Evolutionary conservation across 2,329 filamentous ascomycete genomes (phyloP).

Genomic region (Aspergillus niger): DNA sequence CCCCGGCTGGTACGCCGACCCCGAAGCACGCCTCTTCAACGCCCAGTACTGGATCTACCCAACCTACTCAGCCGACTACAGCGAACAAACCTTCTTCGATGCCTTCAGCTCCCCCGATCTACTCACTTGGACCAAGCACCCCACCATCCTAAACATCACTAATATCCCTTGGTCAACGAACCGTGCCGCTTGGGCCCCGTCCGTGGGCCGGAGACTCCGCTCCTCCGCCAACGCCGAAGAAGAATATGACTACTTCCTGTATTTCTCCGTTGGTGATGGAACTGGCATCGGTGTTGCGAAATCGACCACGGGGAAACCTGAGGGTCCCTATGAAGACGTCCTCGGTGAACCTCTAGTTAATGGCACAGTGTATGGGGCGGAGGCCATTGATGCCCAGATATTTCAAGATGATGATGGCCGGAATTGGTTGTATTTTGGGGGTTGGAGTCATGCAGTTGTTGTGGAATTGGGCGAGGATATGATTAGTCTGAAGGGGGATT

Average conservation of each 20-base stretch:
- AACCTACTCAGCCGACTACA: constrained; percentile 49
- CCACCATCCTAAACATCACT: constrained; percentile 45
- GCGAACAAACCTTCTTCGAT: constrained; percentile 53
- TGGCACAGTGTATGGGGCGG: constrained; percentile 49
- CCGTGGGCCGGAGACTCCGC: constrained; percentile 36
- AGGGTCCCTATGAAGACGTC: constrained; percentile 47
- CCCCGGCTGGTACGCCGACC: constrained; percentile 55
- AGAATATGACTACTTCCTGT: constrained; percentile 49
- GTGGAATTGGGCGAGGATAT: constrained; percentile 49
- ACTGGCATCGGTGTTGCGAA: constrained; percentile 49
- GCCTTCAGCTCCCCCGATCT: constrained; percentile 55
- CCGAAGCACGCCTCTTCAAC: constrained; percentile 52
- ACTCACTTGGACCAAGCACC: constrained; percentile 53
- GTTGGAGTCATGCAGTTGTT: constrained; percentile 47
- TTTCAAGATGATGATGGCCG: constrained; percentile 49
- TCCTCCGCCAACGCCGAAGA: not conserved
- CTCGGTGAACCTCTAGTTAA: constrained; percentile 48
- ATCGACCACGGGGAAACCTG: constrained; percentile 33
- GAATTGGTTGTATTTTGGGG: constrained; percentile 50
- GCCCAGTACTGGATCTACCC: constrained; percentile 53
- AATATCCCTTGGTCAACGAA: constrained; percentile 48
- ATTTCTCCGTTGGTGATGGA: constrained; percentile 54
- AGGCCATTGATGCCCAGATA: constrained; percentile 52
- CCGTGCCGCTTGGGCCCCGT: constrained; percentile 52
- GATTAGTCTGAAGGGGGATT: constrained; percentile 48